These are phyloP conservation scores for Deinandra increscens DNA, from an alignment of 129 eudicot species.

Conservation along the genomic window DNA sequence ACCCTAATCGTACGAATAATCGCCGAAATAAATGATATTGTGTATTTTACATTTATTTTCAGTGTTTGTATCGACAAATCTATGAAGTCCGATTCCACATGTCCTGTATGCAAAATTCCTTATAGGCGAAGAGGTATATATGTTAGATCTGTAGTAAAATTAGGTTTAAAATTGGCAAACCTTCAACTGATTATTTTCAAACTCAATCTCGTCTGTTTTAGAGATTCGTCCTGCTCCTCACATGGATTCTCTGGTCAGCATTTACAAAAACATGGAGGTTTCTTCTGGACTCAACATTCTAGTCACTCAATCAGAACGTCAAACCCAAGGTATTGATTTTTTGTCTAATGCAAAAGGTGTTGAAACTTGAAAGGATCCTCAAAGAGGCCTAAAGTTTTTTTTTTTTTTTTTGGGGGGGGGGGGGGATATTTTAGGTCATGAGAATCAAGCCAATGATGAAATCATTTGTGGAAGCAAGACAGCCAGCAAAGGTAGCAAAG, in stretches of 20 bases:
- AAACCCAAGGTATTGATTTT: constrained; percentile 50
- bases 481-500: constrained; percentile 16
- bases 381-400: too few species aligned
- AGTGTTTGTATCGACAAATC: constrained; percentile 77
- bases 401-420: too few species aligned
- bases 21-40: background rate
- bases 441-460: constrained; percentile 30
- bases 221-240: constrained; percentile 97
- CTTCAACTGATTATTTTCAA: background rate
- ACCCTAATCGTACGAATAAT: background rate
- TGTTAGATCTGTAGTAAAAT: background rate
- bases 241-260: constrained; percentile 86
- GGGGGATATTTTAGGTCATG: too few species aligned
- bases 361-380: too few species aligned
- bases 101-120: constrained; percentile 95
- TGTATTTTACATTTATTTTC: constrained; percentile 19
- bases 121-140: constrained; percentile 86
- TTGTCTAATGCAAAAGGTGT: background rate
- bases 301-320: constrained; percentile 56
- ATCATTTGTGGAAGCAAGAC: constrained; percentile 26
- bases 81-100: constrained; percentile 66
- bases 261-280: constrained; percentile 95
- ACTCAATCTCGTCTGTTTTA: constrained; percentile 22
- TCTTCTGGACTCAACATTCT: constrained; percentile 72
- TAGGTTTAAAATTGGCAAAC: background rate